phyloP scores from a whole-genome alignment of 176 grass and related monocot genomes.

The Aegilops bicornis region DNA sequence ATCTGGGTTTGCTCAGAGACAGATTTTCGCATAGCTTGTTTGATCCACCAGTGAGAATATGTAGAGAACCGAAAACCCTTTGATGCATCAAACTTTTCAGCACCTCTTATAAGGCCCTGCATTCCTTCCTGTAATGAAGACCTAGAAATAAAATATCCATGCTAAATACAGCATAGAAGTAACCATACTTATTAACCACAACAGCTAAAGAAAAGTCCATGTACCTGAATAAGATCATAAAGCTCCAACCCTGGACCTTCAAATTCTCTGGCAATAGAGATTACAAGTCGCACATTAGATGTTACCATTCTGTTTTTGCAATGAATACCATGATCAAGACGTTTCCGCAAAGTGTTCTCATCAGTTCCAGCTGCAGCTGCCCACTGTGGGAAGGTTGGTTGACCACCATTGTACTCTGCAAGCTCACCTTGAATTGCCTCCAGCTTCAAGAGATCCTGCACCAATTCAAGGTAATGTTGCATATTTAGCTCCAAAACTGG shows the following conservation, averaged over 20 bases:
- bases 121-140: slow-evolving; percentile 79
- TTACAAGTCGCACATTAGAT: slow-evolving; percentile 86
- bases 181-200: not conserved
- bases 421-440: slow-evolving; percentile 57
- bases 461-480: slow-evolving; percentile 18
- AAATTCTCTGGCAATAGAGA: slow-evolving; percentile 83
- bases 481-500: slow-evolving; percentile 12
- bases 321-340: slow-evolving; percentile 56
- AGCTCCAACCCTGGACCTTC: slow-evolving; percentile 51
- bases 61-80: slow-evolving; percentile 98
- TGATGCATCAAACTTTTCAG: slow-evolving; percentile 86
- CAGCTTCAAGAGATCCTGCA: slow-evolving; percentile 79
- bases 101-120: slow-evolving; percentile 67
- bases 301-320: slow-evolving; percentile 89
- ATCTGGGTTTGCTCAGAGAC: slow-evolving; percentile 68
- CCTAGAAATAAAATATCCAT: slow-evolving; percentile 42
- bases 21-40: slow-evolving; percentile 80
- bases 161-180: slow-evolving; percentile 38
- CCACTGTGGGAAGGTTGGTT: slow-evolving; percentile 78
- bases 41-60: slow-evolving; percentile 99
- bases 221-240: slow-evolving; percentile 89
- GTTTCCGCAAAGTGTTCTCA: slow-evolving; percentile 51
- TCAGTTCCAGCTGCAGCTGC: slow-evolving; percentile 62
- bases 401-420: slow-evolving; percentile 43
- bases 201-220: not conserved